A percentile compares a stretch with the other conserved stretches of the same genome.
These are phyloP conservation scores for Penicillium hordei DNA, from an alignment of 2,329 filamentous ascomycete species.

Conservation along the genomic window DNA sequence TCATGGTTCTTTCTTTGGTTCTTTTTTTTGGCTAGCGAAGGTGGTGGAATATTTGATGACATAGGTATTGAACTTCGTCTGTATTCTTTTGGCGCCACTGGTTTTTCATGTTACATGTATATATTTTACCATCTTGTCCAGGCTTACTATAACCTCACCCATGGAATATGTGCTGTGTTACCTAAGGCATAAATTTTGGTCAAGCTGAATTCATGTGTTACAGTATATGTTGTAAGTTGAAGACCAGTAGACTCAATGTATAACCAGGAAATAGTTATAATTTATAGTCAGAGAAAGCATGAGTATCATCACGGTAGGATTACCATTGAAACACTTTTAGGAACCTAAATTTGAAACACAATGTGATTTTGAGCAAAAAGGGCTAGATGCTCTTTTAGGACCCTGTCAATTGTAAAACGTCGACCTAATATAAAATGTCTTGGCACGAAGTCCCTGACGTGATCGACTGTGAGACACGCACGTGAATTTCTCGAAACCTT, in stretches of 20 bases:
- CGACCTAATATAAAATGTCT: background rate
- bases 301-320: background rate
- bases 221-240: no score
- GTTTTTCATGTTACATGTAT: background rate
- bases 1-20: background rate
- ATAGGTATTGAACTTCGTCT: background rate
- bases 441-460: background rate
- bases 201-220: background rate
- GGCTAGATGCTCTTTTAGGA: no score
- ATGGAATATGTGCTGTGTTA: background rate
- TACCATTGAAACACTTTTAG: background rate
- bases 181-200: background rate
- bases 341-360: background rate
- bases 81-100: background rate
- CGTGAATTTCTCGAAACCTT: background rate
- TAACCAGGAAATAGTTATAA: background rate
- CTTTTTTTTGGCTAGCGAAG: background rate
- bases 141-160: background rate
- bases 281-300: background rate
- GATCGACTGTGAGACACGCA: background rate
- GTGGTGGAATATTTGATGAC: background rate
- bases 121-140: background rate
- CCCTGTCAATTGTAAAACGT: background rate
- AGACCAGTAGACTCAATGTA: background rate
- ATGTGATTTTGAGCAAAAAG: background rate